Percentiles rank a stretch among this genome's conserved stretches.
Evolutionary conservation across 73 alveolate genomes (phyloP).

Genomic region (Paramecium octaurelia): DNA sequence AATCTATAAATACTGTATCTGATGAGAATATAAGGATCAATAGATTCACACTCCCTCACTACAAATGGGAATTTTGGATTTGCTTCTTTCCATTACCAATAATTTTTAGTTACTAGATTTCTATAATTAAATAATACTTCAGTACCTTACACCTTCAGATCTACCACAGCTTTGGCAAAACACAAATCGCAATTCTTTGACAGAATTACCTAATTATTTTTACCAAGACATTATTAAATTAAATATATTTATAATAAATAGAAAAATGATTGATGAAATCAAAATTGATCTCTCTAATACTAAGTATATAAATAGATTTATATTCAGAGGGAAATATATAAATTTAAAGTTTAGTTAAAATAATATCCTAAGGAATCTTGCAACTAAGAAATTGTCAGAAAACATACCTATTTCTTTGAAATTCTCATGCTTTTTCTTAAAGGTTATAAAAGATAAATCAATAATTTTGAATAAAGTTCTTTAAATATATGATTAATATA

Average conservation of each 20-base stretch:
- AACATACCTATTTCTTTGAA: no score
- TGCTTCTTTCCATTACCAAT: background rate
- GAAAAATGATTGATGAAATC: background rate
- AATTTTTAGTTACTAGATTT: background rate
- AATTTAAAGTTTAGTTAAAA: background rate
- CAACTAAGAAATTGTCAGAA: background rate
- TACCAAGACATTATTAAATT: background rate
- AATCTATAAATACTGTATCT: background rate
- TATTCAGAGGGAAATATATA: background rate
- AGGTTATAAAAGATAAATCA: background rate
- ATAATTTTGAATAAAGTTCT: no score
- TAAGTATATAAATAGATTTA: background rate
- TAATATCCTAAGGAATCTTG: no score
- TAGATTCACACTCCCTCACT: background rate
- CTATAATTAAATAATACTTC: background rate
- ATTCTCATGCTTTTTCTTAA: background rate
- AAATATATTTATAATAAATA: background rate
- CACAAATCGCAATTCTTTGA: background rate
- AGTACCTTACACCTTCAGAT: background rate
- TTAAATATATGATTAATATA: no score
- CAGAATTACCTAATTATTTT: background rate
- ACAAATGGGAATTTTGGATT: background rate
- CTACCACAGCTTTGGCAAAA: background rate
- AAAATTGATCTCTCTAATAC: background rate
- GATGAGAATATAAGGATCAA: background rate